Conservation (phyloP, 2,329 filamentous ascomycete genomes). For the Aspergillus fumigatiaffinis region DNA sequence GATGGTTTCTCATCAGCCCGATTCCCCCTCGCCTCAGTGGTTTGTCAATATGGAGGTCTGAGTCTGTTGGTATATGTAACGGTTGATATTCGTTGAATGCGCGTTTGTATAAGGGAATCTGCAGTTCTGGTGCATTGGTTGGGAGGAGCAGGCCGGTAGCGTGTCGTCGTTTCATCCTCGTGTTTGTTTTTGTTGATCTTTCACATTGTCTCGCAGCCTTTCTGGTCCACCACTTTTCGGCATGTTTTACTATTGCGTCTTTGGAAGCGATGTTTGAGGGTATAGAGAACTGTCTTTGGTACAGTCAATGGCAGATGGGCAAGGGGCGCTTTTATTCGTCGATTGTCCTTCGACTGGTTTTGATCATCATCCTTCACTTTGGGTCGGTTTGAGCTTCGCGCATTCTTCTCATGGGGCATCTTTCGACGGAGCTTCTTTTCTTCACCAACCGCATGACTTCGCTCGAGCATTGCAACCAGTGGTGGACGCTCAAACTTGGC, state of each 20-base stretch:
- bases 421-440: conserved; percentile 7
- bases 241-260: conserved; percentile 22
- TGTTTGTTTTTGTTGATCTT: conserved; percentile 16
- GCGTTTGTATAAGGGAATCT: conserved; percentile 43
- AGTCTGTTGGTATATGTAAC: conserved; percentile 36
- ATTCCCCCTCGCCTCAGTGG: conserved; percentile 17
- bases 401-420: conserved; percentile 7
- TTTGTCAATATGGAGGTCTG: conserved; percentile 37
- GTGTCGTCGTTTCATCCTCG: conserved; percentile 35
- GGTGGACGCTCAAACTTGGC: conserved; percentile 8
- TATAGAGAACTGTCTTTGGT: conserved; percentile 18
- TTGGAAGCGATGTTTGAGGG: conserved; percentile 24
- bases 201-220: conserved; percentile 16
- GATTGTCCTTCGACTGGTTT: conserved; percentile 13
- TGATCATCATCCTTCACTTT: conserved; percentile 1
- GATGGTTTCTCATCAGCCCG: neutral
- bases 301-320: conserved; percentile 9
- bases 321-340: conserved; percentile 15
- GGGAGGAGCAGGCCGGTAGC: conserved; percentile 43
- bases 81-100: conserved; percentile 37
- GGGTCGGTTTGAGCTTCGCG: conserved; percentile 10
- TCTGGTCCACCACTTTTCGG: conserved; percentile 18
- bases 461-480: neutral
- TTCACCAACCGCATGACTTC: conserved; percentile 17
- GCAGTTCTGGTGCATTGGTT: conserved; percentile 42